Base-by-base conservation (phyloP, 805 yeast species). In the Teunomyces aglyptinius region DNA sequence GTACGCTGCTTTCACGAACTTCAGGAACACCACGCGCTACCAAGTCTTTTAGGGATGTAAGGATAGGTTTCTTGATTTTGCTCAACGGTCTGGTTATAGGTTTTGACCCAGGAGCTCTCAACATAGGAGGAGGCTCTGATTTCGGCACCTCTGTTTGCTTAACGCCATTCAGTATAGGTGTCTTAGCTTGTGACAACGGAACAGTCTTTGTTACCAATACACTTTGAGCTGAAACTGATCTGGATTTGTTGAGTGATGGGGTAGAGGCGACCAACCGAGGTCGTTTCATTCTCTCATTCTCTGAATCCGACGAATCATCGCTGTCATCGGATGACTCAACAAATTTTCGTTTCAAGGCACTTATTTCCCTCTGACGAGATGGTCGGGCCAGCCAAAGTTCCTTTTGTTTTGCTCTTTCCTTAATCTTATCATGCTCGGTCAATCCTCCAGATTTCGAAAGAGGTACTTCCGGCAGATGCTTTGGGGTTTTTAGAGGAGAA, bases 11-110 rank as follows among this genome's bases (percentile, higher is more conserved):
- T 19, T 82, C 87, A 46, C 73, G 76, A 0, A 84, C 88, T 16
- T 80, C 86, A 1, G 90, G 90, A 10, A 84, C 75, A 3, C 88
- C 89, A 44, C 83, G 70, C n/a, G 76, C 71, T 4, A 76, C 82
- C 48, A 85, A 65, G 49, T 83, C 86, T 3, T 80, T 76, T 27
- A 85, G 63, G 0, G 86, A 78, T 13, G 62, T 54, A 45, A 81
- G 70, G 0, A 83, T 77, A 1, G 70, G 70, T 39, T 57, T 60
- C 42, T 52, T 58, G n/a, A 56, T 54, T 13, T 36, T 41, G 18
- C 22, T 36, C 18, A 36, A 8, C 7, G 28, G 16, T 19, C 24
- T 36, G 11, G 24, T 20, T 8, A n/a, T 20, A 18, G 39, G 18
- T 10, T 22, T 36, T 6, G 15, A 7, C 6, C 24, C 15, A 6